phyloP scores from a whole-genome alignment of 2,329 filamentous ascomycete genomes.

The Trichoderma sp. region DNA sequence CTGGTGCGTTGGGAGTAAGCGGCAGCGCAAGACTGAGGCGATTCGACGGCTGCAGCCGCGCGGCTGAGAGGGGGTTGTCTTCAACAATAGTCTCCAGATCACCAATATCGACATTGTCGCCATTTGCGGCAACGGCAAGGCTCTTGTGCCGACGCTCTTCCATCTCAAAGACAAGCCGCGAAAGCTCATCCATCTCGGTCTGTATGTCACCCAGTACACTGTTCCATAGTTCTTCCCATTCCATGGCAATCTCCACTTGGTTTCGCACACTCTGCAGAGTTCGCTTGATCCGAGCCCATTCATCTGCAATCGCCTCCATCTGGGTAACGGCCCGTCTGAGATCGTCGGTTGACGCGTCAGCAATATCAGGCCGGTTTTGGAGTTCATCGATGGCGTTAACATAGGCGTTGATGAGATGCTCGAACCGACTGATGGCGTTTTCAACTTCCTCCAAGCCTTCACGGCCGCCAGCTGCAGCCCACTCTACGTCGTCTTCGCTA shows the following conservation, averaged over 20 bases:
- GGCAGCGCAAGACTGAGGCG: conserved; percentile 73
- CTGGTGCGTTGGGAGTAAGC: conserved; percentile 63
- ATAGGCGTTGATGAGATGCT: conserved; percentile 88
- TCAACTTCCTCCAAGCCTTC: conserved; percentile 77
- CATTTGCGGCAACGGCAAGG: conserved; percentile 63
- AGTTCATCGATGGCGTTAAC: conserved; percentile 92
- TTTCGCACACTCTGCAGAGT: conserved; percentile 79
- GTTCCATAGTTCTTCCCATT: conserved; percentile 98
- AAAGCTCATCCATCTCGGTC: conserved; percentile 78
- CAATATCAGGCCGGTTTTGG: conserved; percentile 77
- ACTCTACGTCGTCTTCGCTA: conserved; percentile 96
- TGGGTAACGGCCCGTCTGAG: conserved; percentile 77
- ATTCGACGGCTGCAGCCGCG: conserved; percentile 60
- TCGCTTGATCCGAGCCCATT: conserved; percentile 82
- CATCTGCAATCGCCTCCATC: conserved; percentile 83
- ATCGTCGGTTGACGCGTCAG: conserved; percentile 69
- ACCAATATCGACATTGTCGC: conserved; percentile 75
- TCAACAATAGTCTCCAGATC: conserved; percentile 94
- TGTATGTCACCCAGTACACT: conserved; percentile 92
- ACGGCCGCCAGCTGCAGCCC: conserved; percentile 85
- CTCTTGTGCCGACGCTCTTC: conserved; percentile 90
- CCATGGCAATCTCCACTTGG: conserved; percentile 96
- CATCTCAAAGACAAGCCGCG: conserved; percentile 91
- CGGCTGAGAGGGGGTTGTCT: conserved; percentile 67
- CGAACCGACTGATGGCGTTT: conserved; percentile 79